Evolutionary conservation across 169 alveolate species (phyloP).

Genomic region (Blepharisma undulans): DNA sequence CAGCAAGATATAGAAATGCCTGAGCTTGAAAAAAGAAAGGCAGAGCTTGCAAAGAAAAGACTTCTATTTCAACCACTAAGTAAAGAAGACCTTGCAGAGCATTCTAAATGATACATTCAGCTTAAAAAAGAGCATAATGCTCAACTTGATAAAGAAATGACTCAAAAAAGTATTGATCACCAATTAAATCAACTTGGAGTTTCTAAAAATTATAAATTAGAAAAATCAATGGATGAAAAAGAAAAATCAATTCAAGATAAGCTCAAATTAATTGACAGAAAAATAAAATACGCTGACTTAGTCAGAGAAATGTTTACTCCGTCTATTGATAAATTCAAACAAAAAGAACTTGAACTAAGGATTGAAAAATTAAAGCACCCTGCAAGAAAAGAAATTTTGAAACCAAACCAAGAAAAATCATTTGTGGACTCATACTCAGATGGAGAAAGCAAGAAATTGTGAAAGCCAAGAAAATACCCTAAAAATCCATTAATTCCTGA

Average conservation of each 20-base stretch:
- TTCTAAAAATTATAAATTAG: neutral
- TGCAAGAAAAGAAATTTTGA: neutral
- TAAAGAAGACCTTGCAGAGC: neutral
- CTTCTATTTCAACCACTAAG: neutral
- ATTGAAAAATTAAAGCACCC: neutral
- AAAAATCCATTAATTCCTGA: constrained; percentile 17
- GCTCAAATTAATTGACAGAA: constrained; percentile 27
- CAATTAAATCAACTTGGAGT: neutral
- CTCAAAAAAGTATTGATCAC: neutral
- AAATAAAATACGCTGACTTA: constrained; percentile 14
- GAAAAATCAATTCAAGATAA: constrained; percentile 36
- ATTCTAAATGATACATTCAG: constrained; percentile 1
- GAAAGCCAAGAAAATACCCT: neutral
- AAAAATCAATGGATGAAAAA: neutral
- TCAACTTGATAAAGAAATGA: neutral
- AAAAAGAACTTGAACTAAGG: neutral
- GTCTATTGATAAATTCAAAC: constrained; percentile 4
- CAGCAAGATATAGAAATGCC: neutral
- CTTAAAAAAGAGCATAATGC: constrained; percentile 1
- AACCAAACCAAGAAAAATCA: neutral
- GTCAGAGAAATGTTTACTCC: constrained; percentile 38
- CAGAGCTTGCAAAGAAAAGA: neutral
- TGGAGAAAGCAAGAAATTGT: neutral
- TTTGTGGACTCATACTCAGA: neutral
- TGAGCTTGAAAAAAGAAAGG: neutral